Percentiles rank a stretch among this genome's conserved stretches.
phyloP scores from a whole-genome alignment of 2,329 filamentous ascomycete genomes.

The Passalora sequoiae region DNA sequence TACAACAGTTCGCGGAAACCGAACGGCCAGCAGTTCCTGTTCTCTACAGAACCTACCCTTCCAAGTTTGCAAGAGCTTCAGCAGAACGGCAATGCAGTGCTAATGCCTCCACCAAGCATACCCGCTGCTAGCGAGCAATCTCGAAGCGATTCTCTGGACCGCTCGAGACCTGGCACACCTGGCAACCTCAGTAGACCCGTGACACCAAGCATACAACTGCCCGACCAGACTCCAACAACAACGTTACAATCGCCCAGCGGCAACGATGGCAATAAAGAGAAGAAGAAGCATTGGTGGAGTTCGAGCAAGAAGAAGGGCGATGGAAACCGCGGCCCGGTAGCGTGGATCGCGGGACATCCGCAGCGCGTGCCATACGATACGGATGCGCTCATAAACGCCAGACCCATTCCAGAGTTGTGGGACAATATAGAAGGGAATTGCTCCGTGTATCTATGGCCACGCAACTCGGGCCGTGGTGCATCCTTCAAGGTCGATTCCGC shows the following conservation, averaged over 20 bases:
- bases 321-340: slow-evolving; percentile 38
- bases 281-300: slow-evolving; percentile 30
- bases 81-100: slow-evolving; percentile 13
- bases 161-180: slow-evolving; percentile 22
- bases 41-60: slow-evolving; percentile 12
- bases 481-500: slow-evolving; percentile 59
- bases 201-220: slow-evolving; percentile 23
- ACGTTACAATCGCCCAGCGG: slow-evolving; percentile 11
- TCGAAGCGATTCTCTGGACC: slow-evolving; percentile 17
- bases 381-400: slow-evolving; percentile 45
- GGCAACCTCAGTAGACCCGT: slow-evolving; percentile 20
- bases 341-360: slow-evolving; percentile 57
- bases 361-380: slow-evolving; percentile 55
- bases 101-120: slow-evolving; percentile 20
- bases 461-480: slow-evolving; percentile 51
- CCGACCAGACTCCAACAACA: slow-evolving; percentile 14
- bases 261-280: slow-evolving; percentile 25
- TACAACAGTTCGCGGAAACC: slow-evolving; percentile 15
- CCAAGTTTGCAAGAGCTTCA: slow-evolving; percentile 25
- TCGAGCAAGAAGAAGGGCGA: slow-evolving; percentile 31
- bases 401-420: slow-evolving; percentile 57
- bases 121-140: slow-evolving; percentile 15
- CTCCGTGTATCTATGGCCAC: slow-evolving; percentile 58
- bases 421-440: slow-evolving; percentile 56
- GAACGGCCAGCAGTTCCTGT: slow-evolving; percentile 17